Conservation (phyloP, 2,329 filamentous ascomycete genomes). For the Aspergillus floridensis region DNA sequence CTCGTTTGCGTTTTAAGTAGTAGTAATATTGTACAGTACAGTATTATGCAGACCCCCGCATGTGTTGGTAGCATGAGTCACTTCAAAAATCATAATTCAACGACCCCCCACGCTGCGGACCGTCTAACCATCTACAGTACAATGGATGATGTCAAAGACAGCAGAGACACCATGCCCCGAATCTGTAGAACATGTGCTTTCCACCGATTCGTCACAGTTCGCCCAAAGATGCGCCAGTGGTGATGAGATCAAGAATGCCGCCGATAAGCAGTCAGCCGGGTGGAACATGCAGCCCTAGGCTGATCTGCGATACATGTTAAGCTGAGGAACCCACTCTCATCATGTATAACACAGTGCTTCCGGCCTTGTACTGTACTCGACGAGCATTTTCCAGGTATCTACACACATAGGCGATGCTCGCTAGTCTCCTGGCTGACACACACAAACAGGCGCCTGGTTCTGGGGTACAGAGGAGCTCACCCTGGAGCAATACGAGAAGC, state of each 20-base stretch:
- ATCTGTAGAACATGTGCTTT: neutral
- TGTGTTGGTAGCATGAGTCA: neutral
- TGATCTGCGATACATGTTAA: neutral
- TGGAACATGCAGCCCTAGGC: too few species aligned
- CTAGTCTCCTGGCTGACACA: neutral
- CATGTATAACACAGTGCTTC: neutral
- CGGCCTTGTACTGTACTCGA: neutral
- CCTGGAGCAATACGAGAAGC: slow-evolving; percentile 20
- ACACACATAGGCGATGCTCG: neutral
- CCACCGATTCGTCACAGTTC: neutral
- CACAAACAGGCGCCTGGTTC: slow-evolving; percentile 12
- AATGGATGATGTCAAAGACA: too few species aligned
- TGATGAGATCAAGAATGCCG: neutral
- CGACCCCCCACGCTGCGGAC: neutral
- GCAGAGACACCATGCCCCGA: neutral
- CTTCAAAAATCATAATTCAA: neutral
- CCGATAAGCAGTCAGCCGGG: neutral
- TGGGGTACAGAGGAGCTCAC: slow-evolving; percentile 27
- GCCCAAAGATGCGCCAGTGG: neutral
- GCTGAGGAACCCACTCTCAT: neutral
- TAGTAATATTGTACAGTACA: too few species aligned
- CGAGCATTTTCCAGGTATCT: neutral
- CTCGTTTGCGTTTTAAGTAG: too few species aligned
- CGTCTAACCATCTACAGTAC: too few species aligned
- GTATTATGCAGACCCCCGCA: neutral